Evolutionary conservation across 352 stramenopile species (phyloP).

Genomic region (Phytopythium helicoides): DNA sequence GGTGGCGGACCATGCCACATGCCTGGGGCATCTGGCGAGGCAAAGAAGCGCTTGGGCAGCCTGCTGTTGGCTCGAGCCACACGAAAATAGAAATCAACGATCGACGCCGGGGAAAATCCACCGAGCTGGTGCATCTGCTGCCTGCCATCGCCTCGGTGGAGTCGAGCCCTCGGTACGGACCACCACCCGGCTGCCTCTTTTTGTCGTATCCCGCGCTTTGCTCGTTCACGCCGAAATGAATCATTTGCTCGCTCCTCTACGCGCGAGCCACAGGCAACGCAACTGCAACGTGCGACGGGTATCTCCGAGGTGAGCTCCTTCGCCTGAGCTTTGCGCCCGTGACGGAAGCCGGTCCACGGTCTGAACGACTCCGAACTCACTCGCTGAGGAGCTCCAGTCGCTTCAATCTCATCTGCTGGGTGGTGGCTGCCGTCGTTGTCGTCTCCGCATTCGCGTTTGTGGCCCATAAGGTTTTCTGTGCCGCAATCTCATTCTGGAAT

Average conservation of each 20-base stretch:
- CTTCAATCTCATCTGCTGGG: background rate
- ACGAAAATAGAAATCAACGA: too few species aligned
- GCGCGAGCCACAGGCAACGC: background rate
- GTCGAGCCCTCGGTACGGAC: too few species aligned
- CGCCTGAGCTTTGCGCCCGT: constrained; percentile 2
- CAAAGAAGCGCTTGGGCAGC: too few species aligned
- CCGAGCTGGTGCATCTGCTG: background rate
- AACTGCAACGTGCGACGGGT: constrained; percentile 7
- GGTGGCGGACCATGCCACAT: too few species aligned
- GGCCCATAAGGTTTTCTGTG: constrained; percentile 4
- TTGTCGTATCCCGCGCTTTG: background rate
- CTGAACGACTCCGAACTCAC: background rate
- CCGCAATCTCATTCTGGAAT: background rate
- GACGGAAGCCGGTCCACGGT: background rate
- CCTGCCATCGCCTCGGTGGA: background rate
- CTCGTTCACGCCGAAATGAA: background rate
- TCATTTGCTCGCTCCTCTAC: background rate
- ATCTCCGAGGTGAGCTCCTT: background rate
- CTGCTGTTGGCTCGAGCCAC: too few species aligned
- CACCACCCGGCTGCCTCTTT: background rate
- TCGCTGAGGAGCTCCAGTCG: background rate
- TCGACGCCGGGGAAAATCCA: constrained; percentile 6
- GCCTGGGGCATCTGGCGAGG: too few species aligned
- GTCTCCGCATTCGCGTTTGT: constrained; percentile 1
- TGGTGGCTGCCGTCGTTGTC: constrained; percentile 1